Percentiles rank a stretch among this genome's conserved stretches.
Evolutionary conservation across 768 basidiomycete species (phyloP).

Genomic region (Serendipita sp.): DNA sequence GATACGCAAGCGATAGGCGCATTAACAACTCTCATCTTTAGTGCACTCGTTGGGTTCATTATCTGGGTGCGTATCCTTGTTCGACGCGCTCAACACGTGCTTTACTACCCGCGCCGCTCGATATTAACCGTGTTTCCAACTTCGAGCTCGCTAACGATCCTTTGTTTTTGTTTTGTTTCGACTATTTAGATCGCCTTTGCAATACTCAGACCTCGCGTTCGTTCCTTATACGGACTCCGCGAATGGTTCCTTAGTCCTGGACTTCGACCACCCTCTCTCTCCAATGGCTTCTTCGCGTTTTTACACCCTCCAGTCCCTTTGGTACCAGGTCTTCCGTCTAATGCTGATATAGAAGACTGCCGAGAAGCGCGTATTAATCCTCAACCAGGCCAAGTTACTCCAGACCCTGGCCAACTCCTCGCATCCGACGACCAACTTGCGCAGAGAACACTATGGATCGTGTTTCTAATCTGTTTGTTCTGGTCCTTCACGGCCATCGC

Average conservation of each 20-base stretch:
- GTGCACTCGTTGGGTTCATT: slow-evolving; percentile 42
- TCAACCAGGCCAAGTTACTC: slow-evolving; percentile 33
- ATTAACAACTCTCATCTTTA: slow-evolving; percentile 39
- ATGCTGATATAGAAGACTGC: not conserved
- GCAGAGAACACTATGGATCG: slow-evolving; percentile 54
- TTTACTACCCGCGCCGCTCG: not conserved
- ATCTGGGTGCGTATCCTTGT: slow-evolving; percentile 42
- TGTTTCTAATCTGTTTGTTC: slow-evolving; percentile 44
- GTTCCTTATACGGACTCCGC: slow-evolving; percentile 54
- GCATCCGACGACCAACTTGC: slow-evolving; percentile 61
- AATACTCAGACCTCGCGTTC: slow-evolving; percentile 46
- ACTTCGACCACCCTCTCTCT: slow-evolving; percentile 49
- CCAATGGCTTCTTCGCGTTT: slow-evolving; percentile 46
- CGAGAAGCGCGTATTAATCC: slow-evolving; percentile 28
- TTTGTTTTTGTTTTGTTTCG: not conserved
- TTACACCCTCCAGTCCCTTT: slow-evolving; percentile 55
- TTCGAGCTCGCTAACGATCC: not conserved
- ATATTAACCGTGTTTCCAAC: not conserved
- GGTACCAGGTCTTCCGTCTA: slow-evolving; percentile 35
- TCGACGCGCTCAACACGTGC: not conserved
- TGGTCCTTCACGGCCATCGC: slow-evolving; percentile 55
- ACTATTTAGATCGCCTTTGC: slow-evolving; percentile 44
- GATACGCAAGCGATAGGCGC: slow-evolving; percentile 50
- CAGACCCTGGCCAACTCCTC: slow-evolving; percentile 39
- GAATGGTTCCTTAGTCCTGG: slow-evolving; percentile 64